Percentiles rank a stretch among this genome's conserved stretches.
These are phyloP conservation scores for Gomphus bonarii DNA, from an alignment of 1,284 basidiomycete genomes.

Conservation along the genomic window DNA sequence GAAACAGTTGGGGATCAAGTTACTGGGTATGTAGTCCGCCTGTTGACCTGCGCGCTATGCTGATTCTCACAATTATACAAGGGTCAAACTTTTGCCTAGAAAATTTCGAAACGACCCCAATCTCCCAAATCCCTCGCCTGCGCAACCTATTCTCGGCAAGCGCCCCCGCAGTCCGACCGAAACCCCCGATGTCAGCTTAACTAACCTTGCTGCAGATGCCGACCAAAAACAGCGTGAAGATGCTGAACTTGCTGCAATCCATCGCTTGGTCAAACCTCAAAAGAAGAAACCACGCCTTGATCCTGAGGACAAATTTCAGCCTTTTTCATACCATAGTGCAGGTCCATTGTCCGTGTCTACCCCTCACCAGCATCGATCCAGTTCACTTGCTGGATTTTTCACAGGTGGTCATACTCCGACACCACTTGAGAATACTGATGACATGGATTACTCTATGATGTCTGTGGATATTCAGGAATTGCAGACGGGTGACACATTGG, in stretches of 20 bases:
- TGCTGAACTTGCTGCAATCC: background rate
- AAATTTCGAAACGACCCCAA: too few species aligned
- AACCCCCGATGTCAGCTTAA: background rate
- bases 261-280: background rate
- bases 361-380: background rate
- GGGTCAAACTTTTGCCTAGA: too few species aligned
- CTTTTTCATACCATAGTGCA: background rate
- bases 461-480: background rate
- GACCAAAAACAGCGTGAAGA: background rate
- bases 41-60: background rate
- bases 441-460: slow-evolving; percentile 2
- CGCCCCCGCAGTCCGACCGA: background rate
- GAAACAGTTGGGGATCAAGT: background rate
- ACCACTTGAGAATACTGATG: background rate
- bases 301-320: background rate
- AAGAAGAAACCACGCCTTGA: background rate
- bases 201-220: background rate
- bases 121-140: background rate
- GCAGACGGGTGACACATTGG: background rate
- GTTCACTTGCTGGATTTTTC: background rate
- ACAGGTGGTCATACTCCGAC: background rate
- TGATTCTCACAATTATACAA: too few species aligned
- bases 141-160: slow-evolving; percentile 3
- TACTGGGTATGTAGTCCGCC: background rate
- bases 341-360: background rate